Evolutionary conservation across 306 rosid genomes (phyloP), one percentile per base, ranked within the genome.

Genomic region (Amphicarpaea edgeworthii): DNA sequence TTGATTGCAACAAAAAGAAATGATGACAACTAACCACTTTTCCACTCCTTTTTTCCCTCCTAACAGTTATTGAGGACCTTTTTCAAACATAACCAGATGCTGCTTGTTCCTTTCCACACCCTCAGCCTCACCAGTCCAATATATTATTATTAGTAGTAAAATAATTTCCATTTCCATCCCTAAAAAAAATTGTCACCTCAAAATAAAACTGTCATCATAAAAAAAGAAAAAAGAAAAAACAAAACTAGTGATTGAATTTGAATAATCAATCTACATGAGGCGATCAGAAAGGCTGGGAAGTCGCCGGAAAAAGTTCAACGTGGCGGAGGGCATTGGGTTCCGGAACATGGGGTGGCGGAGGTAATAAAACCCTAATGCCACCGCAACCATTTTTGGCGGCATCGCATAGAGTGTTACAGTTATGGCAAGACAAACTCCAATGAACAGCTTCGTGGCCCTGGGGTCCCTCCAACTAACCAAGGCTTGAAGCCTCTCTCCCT

Each of bases 401-500:
- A 85, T 86, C 0, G 77, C 51, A 40, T 85, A 85, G 17, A 85
- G 73, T 60, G 70, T 76, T 2, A 85, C 16, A 15, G 88, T 83
- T 15, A 85, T 61, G 0, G 21, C 78, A 24, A 76, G 28, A 8
- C 88, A 85, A 1, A 85, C 64, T 16, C 80, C 88, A 34, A 85
- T 85, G 72, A 85, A 85, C 70, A 82, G 23, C 67, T 92, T 89
- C 0, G 98, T 90, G 5, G 98, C 98, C 19, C 97, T 85, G 21
- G 97, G 97, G 77, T 90, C 98, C 80, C 97, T 90, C 98, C 98
- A 85, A 68, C 86, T 79, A 24, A 95, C 97, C 87, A 95, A 81
- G 1, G 97, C 97, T 42, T 95, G 97, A 21, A 90, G 78, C 83
- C 99, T 80, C 60, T 95, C 99, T 0, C 99, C 99, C 30, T 95